phyloP scores from a whole-genome alignment of 805 yeast species.

The Saccharomycopsis oosterbeekiorum region DNA sequence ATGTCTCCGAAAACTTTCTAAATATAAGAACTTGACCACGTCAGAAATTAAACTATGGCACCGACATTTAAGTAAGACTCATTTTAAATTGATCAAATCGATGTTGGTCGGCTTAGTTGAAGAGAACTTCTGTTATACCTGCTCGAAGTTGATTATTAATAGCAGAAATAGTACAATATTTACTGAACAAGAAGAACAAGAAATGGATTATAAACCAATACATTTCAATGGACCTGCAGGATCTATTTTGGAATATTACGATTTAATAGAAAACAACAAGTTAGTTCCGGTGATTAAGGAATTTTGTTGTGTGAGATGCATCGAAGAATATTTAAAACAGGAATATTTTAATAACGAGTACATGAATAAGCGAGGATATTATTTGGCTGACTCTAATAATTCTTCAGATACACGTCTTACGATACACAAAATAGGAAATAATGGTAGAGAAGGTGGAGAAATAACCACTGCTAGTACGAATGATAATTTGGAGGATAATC shows the following conservation, averaged over 20 bases:
- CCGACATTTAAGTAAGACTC: conserved; percentile 4
- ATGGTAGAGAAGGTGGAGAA: not conserved
- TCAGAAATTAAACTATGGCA: conserved; percentile 14
- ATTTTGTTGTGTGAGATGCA: conserved; percentile 15
- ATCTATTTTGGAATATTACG: conserved; percentile 14
- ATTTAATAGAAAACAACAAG: conserved; percentile 7
- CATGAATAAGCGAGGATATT: not conserved
- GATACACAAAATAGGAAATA: not conserved
- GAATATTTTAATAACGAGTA: conserved; percentile 1
- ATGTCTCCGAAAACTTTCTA: conserved; percentile 12
- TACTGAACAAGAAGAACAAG: not conserved
- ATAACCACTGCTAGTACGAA: not conserved
- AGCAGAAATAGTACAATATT: not conserved
- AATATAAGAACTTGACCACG: conserved; percentile 11
- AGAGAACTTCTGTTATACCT: conserved; percentile 12
- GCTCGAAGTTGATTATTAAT: conserved; percentile 7
- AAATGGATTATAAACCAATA: not conserved
- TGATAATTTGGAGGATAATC: not conserved
- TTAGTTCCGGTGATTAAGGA: conserved; percentile 15
- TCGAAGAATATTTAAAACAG: not conserved
- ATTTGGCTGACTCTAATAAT: not conserved
- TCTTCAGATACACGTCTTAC: not conserved
- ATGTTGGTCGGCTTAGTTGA: conserved; percentile 3
- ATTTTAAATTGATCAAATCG: conserved; percentile 8
- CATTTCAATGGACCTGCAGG: conserved; percentile 5